Conservation (phyloP, 164 flowering plant genomes). For the Chimonanthus praecox region DNA sequence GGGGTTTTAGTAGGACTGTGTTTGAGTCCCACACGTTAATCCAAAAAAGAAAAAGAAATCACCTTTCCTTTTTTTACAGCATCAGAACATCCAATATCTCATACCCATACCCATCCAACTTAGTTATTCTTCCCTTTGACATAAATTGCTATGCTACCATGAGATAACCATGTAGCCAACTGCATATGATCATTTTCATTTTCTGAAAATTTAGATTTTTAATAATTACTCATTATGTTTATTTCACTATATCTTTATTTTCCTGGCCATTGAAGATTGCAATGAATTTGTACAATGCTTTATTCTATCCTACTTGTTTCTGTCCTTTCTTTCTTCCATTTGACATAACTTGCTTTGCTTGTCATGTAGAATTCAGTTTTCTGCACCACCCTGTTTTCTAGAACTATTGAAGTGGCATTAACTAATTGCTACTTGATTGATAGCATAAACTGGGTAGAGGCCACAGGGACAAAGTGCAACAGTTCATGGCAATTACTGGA, state of each 20-base stretch:
- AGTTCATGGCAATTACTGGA: constrained; percentile 78
- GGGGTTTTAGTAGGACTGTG: too few species aligned
- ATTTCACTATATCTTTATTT: background rate
- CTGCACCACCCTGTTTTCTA: background rate
- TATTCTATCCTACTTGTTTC: background rate
- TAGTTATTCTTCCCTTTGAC: too few species aligned
- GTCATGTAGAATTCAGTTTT: background rate
- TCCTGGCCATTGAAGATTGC: background rate
- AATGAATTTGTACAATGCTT: background rate
- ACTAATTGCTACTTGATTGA: background rate
- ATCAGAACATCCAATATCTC: too few species aligned
- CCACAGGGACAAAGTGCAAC: constrained; percentile 85
- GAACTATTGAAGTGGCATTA: background rate
- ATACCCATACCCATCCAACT: too few species aligned
- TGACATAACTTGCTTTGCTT: background rate
- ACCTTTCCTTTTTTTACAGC: too few species aligned
- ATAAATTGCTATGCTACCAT: too few species aligned
- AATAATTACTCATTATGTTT: background rate
- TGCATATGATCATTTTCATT: too few species aligned
- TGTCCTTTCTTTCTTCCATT: background rate
- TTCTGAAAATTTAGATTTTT: too few species aligned
- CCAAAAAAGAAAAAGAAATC: background rate
- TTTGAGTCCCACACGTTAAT: background rate
- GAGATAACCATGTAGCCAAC: too few species aligned
- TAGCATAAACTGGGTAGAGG: constrained; percentile 86